phyloP scores from a whole-genome alignment of 305 asterid genomes.

The Fraxinus floribunda region DNA sequence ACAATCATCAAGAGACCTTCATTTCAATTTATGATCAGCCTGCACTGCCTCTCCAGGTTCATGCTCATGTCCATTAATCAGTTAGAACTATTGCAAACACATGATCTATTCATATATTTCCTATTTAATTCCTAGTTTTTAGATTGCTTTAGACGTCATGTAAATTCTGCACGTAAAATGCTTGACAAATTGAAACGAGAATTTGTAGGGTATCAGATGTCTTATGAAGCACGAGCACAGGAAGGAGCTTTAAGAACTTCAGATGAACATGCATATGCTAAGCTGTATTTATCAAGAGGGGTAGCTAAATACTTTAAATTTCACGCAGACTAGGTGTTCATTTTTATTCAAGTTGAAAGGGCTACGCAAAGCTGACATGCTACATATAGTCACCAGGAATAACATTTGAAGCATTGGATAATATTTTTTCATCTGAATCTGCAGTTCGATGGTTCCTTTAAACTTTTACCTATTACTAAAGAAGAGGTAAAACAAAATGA shows the following conservation, averaged over 20 bases:
- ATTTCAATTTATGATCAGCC: slow-evolving; percentile 72
- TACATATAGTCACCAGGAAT: neutral
- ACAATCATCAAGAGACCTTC: slow-evolving; percentile 44
- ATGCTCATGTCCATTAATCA: slow-evolving; percentile 20
- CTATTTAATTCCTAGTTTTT: slow-evolving; percentile 1
- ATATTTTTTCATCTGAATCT: neutral
- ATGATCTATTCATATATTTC: slow-evolving; percentile 12
- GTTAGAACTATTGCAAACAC: slow-evolving; percentile 19
- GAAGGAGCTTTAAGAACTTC: neutral
- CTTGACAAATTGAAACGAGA: neutral
- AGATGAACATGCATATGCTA: neutral
- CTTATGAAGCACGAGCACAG: neutral
- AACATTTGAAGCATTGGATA: neutral
- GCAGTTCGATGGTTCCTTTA: neutral
- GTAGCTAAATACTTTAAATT: neutral
- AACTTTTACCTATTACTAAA: neutral
- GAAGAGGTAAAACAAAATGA: neutral
- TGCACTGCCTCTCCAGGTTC: slow-evolving; percentile 48
- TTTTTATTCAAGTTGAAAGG: neutral
- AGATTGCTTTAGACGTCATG: neutral
- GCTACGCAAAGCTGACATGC: neutral
- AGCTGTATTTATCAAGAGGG: neutral
- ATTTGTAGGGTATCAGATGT: neutral
- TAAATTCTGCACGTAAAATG: neutral
- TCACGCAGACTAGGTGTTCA: neutral